Evolutionary conservation across 2,329 filamentous ascomycete genomes (phyloP).

Genomic region (Nemania sp.): DNA sequence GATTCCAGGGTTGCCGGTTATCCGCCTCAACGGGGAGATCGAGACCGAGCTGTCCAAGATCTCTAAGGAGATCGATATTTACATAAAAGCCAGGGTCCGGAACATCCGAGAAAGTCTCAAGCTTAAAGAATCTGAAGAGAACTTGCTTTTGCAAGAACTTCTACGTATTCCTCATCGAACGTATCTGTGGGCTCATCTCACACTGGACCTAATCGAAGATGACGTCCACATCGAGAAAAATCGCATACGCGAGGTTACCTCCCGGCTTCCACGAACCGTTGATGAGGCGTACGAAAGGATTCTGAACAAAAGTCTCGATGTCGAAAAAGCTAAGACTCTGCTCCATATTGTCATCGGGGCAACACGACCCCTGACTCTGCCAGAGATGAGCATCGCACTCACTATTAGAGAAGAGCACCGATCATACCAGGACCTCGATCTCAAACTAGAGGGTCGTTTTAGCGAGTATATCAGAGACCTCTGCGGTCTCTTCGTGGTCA

Average conservation of each 20-base stretch:
- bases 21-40: slow-evolving; percentile 4
- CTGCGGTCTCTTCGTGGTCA: slow-evolving; percentile 45
- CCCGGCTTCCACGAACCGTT: neutral
- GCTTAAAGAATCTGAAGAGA: neutral
- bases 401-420: neutral
- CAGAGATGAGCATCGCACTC: slow-evolving; percentile 4
- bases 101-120: neutral
- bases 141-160: neutral
- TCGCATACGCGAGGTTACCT: neutral
- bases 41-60: slow-evolving; percentile 6
- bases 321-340: neutral
- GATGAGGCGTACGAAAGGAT: slow-evolving; percentile 12
- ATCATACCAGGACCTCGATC: neutral
- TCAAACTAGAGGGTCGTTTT: slow-evolving; percentile 22
- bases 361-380: neutral
- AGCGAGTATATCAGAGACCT: slow-evolving; percentile 33
- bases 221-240: neutral
- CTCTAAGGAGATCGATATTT: slow-evolving; percentile 9
- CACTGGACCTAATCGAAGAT: neutral
- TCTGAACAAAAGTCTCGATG: neutral
- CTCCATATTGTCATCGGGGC: slow-evolving; percentile 12
- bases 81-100: neutral
- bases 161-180: slow-evolving; percentile 4
- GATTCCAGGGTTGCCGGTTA: neutral
- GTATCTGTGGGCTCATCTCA: slow-evolving; percentile 16